A percentile compares a stretch with the other conserved stretches of the same genome.
Conservation (phyloP, 139 green algal genomes). For the Tetraselmis chui region DNA sequence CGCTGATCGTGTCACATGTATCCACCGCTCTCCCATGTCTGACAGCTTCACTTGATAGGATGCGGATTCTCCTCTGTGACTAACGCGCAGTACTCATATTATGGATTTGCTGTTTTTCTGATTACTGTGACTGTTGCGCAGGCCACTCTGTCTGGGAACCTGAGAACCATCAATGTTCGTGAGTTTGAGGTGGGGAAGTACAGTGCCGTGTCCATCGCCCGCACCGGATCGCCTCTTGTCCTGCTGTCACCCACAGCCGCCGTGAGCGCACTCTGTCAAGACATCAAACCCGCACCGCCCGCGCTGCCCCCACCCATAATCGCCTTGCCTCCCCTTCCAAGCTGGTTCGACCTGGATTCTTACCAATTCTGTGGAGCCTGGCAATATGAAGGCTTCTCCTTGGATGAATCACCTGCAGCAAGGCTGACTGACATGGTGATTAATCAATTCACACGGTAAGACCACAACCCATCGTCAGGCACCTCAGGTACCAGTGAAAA, state of each 20-base stretch:
- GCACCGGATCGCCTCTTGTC: neutral
- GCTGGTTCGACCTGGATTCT: neutral
- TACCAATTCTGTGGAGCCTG: neutral
- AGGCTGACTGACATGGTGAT: neutral
- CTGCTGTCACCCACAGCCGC: no score
- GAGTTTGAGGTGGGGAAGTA: neutral
- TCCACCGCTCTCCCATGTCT: neutral
- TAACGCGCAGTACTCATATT: neutral
- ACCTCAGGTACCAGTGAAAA: neutral
- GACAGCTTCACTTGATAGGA: neutral
- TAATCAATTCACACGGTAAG: neutral
- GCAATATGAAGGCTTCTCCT: neutral
- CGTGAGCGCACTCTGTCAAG: neutral
- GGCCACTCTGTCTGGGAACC: neutral
- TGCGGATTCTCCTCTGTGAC: no score
- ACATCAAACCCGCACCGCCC: neutral
- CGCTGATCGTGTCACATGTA: neutral
- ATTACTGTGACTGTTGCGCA: no score
- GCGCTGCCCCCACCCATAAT: neutral
- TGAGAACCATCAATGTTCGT: neutral
- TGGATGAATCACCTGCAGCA: neutral
- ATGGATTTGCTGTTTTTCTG: neutral
- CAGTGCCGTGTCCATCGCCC: neutral
- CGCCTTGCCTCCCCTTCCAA: neutral
- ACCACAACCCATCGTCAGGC: neutral